Base-by-base conservation (phyloP, 208 protist species). In the Blechomonas ayalai region DNA sequence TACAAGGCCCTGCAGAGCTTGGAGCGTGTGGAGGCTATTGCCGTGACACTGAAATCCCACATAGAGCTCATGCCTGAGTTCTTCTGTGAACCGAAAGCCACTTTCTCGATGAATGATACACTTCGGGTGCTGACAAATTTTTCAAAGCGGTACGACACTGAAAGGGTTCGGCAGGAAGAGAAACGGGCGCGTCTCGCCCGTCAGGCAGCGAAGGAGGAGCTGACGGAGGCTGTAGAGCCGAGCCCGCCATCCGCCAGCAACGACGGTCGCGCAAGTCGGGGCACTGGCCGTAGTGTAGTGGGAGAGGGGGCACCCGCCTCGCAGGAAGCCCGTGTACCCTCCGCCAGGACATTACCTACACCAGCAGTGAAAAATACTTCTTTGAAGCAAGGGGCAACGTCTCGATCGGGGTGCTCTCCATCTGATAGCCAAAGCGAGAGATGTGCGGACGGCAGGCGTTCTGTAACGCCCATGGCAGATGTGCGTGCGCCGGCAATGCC, bases 81-180 rank as follows among this genome's bases (percentile, higher is more conserved):
- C 31, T 45, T 82, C 13, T 82, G 82, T 29, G 76, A 90, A 37
- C 47, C 48, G 18, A 57, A 53, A 27, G 52, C 71, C 3, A 70
- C 44, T 0, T 83, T 81, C 43, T 66, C 53, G 6, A 51, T 90
- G 41, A 70, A 77, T 16, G 74, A 86, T 41, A 53, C 59, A 25
- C 44, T 86, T 33, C 66, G 77, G 23, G 58, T 73, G 22, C 38
- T 86, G 33, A 33, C 60, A 5, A 61, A 42, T 31, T 86, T 90
- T 54, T 62, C 68, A 42, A 83, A 86, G 53, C 65, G 64, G 19
- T 86, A 81, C 32, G 60, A 75, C 10, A 39, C 45, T 18, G 73
- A 82, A 33, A 10, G 41, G 27, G 23, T 33, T 3, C 26, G 52
- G 19, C 34, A 58, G 33, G n/a, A 49, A 28, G 59, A 59, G 27